These are phyloP conservation scores for Cercophora newfieldiana DNA, from an alignment of 495 filamentous ascomycete genomes.

Conservation along the genomic window DNA sequence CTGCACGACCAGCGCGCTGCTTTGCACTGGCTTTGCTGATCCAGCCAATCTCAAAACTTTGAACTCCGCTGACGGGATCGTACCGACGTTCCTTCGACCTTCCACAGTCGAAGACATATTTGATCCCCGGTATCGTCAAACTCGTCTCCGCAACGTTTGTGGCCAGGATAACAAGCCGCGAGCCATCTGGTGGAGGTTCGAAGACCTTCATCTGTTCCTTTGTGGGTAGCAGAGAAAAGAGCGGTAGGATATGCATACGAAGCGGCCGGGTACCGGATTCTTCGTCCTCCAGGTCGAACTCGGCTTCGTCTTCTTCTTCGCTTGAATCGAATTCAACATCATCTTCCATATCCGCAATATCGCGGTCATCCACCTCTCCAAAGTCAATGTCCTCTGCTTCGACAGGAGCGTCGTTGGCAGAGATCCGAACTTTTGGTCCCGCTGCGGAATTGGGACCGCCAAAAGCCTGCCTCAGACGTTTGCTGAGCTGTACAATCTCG, in stretches of 20 bases:
- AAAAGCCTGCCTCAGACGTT: conserved; percentile 73
- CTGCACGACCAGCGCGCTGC: conserved; percentile 91
- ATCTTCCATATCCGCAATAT: conserved; percentile 49
- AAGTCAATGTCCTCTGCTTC: conserved; percentile 89
- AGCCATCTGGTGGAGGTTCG: conserved; percentile 77
- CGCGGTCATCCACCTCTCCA: conserved; percentile 56
- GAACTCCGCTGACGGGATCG: conserved; percentile 80
- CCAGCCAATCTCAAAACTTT: conserved; percentile 93
- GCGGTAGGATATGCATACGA: conserved; percentile 79
- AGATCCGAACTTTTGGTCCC: conserved; percentile 68
- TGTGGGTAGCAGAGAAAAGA: conserved; percentile 93
- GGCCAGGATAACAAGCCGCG: conserved; percentile 84
- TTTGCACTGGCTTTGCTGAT: conserved; percentile 96
- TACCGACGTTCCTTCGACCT: conserved; percentile 89
- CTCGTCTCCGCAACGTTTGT: conserved; percentile 98
- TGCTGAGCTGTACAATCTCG: conserved; percentile 79
- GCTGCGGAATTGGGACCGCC: conserved; percentile 49
- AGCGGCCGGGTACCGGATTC: conserved; percentile 58
- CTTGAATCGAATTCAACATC: conserved; percentile 51
- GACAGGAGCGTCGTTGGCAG: conserved; percentile 73
- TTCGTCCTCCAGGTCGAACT: conserved; percentile 60
- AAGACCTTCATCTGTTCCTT: conserved; percentile 95
- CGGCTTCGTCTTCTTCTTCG: conserved; percentile 57
- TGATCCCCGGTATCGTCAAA: conserved; percentile 92
- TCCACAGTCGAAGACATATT: conserved; percentile 93